Percentiles rank a stretch among this genome's conserved stretches.
These are phyloP conservation scores for Rubroboletus satanas DNA, from an alignment of 768 basidiomycete species.

Conservation along the genomic window DNA sequence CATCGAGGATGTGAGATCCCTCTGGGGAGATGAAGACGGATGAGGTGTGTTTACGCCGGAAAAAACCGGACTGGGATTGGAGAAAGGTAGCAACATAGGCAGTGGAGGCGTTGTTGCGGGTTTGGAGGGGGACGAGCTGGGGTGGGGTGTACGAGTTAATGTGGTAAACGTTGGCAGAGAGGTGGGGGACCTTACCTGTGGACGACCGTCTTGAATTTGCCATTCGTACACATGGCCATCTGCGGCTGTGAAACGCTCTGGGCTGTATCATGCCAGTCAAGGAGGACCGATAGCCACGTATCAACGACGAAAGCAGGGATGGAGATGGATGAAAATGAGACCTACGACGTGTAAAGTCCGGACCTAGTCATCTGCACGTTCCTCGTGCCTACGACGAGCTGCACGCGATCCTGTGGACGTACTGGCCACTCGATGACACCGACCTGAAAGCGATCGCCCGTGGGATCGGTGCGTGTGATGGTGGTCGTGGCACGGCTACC, in stretches of 20 bases:
- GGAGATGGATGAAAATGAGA: background rate
- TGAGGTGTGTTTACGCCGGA: slow-evolving; percentile 14
- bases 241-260: slow-evolving; percentile 24
- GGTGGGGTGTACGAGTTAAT: background rate
- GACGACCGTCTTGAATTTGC: slow-evolving; percentile 22
- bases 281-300: background rate
- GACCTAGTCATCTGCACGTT: slow-evolving; percentile 23
- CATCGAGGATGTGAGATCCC: slow-evolving; percentile 31
- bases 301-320: background rate
- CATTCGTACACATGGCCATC: slow-evolving; percentile 27
- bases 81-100: slow-evolving; percentile 31
- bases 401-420: background rate
- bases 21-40: slow-evolving; percentile 28
- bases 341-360: slow-evolving; percentile 23
- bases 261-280: slow-evolving; percentile 7
- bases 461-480: slow-evolving; percentile 17
- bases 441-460: slow-evolving; percentile 24
- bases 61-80: slow-evolving; percentile 12
- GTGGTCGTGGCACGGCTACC: slow-evolving; percentile 22
- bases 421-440: slow-evolving; percentile 31
- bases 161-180: too few relatives aligned
- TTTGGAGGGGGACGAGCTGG: slow-evolving; percentile 26
- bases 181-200: slow-evolving; percentile 18
- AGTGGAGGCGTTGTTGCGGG: background rate
- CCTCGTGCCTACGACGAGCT: slow-evolving; percentile 26